A percentile compares a stretch with the other conserved stretches of the same genome.
These are phyloP conservation scores for Biscogniauxia mediterranea DNA, from an alignment of 2,329 filamentous ascomycete genomes.

Conservation along the genomic window DNA sequence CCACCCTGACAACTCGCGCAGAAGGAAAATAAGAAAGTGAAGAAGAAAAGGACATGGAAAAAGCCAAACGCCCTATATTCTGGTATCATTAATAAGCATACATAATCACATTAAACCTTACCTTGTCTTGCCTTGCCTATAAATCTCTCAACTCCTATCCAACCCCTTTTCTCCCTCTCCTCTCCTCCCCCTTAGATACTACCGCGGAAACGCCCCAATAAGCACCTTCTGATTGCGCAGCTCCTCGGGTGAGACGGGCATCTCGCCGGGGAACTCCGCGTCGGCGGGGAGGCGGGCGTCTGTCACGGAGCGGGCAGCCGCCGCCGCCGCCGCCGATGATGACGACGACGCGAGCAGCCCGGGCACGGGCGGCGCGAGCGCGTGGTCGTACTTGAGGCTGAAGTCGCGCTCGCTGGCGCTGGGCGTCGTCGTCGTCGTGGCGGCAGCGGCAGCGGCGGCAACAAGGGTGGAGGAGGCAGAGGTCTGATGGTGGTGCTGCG, in stretches of 20 bases:
- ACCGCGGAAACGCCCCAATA: constrained; percentile 16
- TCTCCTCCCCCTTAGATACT: neutral
- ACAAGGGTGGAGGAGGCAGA: neutral
- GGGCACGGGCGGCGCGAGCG: constrained; percentile 9
- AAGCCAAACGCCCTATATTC: neutral
- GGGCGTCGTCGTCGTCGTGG: too few relatives aligned
- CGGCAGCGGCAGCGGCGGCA: too few relatives aligned
- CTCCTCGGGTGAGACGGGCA: constrained; percentile 15
- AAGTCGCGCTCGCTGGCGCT: constrained; percentile 19
- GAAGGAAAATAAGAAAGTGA: too few relatives aligned
- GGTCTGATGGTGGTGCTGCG: neutral
- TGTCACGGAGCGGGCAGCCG: neutral
- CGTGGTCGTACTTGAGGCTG: constrained; percentile 16
- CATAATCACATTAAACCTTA: too few relatives aligned
- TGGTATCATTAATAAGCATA: neutral
- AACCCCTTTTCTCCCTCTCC: neutral
- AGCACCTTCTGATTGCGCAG: constrained; percentile 20
- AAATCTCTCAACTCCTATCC: too few relatives aligned
- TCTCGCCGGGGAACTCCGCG: neutral
- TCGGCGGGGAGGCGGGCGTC: neutral
- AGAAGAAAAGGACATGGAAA: neutral
- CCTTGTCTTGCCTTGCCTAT: too few relatives aligned
- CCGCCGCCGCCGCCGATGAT: too few relatives aligned
- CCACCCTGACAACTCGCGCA: too few relatives aligned
- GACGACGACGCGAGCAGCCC: constrained; percentile 13